These are phyloP conservation scores for Bruguiera hainesii DNA, from an alignment of 441 rosid genomes.

Conservation along the genomic window DNA sequence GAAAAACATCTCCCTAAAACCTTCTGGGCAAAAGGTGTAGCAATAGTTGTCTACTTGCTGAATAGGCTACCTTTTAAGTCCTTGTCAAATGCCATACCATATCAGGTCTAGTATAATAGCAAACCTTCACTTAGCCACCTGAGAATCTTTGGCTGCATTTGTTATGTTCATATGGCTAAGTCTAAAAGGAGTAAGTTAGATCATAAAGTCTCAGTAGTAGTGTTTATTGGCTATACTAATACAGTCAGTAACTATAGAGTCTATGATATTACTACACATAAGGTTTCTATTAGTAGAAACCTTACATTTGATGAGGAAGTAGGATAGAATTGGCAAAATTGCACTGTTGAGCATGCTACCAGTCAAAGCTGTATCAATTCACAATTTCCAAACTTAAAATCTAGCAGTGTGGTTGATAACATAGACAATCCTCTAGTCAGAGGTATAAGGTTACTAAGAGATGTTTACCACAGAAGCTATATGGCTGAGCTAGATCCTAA, in stretches of 20 bases:
- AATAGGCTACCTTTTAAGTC: not conserved
- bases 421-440: too few species aligned
- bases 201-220: not conserved
- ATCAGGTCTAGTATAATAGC: not conserved
- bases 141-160: not conserved
- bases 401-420: too few species aligned
- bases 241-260: not conserved
- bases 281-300: not conserved
- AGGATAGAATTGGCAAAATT: not conserved
- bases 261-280: not conserved
- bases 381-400: too few species aligned
- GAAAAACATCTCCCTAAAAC: too few species aligned
- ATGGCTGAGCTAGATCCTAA: too few species aligned
- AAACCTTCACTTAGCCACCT: not conserved
- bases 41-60: accelerated
- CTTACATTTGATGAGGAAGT: not conserved
- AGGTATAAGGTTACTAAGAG: too few species aligned
- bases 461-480: too few species aligned
- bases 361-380: not conserved
- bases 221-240: not conserved
- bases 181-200: not conserved
- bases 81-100: not conserved
- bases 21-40: too few species aligned
- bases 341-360: not conserved
- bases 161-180: not conserved